Base-by-base conservation (phyloP, 495 filamentous ascomycete species). In the Trichoderma parareesei region DNA sequence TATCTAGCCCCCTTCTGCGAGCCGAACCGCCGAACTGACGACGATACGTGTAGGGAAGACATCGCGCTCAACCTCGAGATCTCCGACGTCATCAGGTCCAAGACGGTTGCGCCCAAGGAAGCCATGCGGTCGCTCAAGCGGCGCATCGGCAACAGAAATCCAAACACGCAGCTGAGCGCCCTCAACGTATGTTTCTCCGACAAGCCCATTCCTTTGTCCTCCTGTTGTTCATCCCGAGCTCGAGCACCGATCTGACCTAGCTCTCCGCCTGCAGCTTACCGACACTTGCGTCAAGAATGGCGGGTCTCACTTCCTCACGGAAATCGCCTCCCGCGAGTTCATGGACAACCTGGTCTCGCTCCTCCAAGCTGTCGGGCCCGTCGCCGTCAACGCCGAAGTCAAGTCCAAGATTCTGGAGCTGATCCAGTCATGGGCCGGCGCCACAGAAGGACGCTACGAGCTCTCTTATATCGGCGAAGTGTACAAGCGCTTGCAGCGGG, bases 241-340 rank as follows among this genome's bases (percentile, higher is more conserved):
- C 13, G 9, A 38, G 70, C 42, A 6, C 61, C 6, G 63, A 10
- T 14, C 60, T 69, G 18, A 64, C 65, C 71, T 60, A 57, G 73
- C 86, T 87, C 67, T 60, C 70, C 64, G 37, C 42, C 4, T 64
- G 13, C 64, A 81, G 79, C 88, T 98, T 66, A 97, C 93, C 40
- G 94, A 98, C 78, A 98, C 94, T 6, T 98, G 94, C 72, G 93
- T 98, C 40, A 98, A 98, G 76, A 98, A 98, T 77, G 94, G 94
- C 35, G 94, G 94, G 55, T 85, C 88, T n/a, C 94, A 98, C 76
- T 98, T 98, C 71, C 85, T 98, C 53, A 81, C 87, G 61, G 94
- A 98, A 76, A 93, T 98, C 65, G 93, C 94, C 14, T 96, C 93
- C 3, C 85, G 93, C 65, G 94, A 98, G 77, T 98, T 98, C 69